Percentiles rank a stretch among this genome's conserved stretches.
These are phyloP conservation scores for Elsinoe ampelina DNA, from an alignment of 2,329 filamentous ascomycete genomes.

Conservation along the genomic window DNA sequence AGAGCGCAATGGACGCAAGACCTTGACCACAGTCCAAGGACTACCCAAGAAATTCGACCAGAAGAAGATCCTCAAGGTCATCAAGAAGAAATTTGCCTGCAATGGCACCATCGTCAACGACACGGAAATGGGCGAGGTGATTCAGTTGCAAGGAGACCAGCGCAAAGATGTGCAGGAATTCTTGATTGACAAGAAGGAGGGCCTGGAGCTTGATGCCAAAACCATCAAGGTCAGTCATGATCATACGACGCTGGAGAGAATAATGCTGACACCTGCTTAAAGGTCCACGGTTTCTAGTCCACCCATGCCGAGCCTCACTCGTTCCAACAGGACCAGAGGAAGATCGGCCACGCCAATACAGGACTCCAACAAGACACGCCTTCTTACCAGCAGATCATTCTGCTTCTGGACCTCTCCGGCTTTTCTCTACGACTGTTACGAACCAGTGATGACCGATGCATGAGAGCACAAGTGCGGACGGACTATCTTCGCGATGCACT, in stretches of 20 bases:
- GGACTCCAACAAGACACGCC: background rate
- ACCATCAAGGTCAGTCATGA: slow-evolving; percentile 70
- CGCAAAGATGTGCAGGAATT: slow-evolving; percentile 98
- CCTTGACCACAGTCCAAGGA: slow-evolving; percentile 98
- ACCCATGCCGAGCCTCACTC: slow-evolving; percentile 28
- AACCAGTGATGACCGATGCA: slow-evolving; percentile 22
- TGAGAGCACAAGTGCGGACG: slow-evolving; percentile 4
- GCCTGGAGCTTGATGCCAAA: slow-evolving; percentile 87
- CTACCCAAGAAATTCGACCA: slow-evolving; percentile 98
- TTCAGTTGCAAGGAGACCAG: slow-evolving; percentile 98
- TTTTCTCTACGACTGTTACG: slow-evolving; percentile 18
- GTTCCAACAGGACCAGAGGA: slow-evolving; percentile 17
- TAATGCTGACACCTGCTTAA: slow-evolving; percentile 11
- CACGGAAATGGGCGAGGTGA: slow-evolving; percentile 96
- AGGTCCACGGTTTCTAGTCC: slow-evolving; percentile 56
- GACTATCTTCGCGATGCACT: background rate
- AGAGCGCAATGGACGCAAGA: slow-evolving; percentile 99
- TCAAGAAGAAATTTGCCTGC: slow-evolving; percentile 99
- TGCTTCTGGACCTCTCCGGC: background rate
- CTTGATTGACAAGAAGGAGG: slow-evolving; percentile 89
- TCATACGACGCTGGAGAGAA: background rate
- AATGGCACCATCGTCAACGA: slow-evolving; percentile 99
- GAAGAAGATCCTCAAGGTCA: slow-evolving; percentile 99
- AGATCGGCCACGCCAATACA: slow-evolving; percentile 13
- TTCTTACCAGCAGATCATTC: background rate